Evolutionary conservation across 345 rosid species (phyloP).

Genomic region (Euphorbia peplus): DNA sequence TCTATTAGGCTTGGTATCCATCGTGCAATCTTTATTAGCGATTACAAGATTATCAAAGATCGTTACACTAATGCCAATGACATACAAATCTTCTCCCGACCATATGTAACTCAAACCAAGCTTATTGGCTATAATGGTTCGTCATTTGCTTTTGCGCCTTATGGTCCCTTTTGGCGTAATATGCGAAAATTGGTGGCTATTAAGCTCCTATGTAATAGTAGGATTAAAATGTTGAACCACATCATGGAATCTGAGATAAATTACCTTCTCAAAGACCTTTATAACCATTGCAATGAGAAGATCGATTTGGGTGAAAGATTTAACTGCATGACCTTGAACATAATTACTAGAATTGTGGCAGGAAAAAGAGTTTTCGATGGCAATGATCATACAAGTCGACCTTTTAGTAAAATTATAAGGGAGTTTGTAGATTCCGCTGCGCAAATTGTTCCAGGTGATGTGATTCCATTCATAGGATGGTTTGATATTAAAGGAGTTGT

Average conservation of each 20-base stretch:
- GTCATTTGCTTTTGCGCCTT: constrained; percentile 13
- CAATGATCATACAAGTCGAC: constrained; percentile 9
- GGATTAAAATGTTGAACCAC: constrained; percentile 17
- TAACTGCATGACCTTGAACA: constrained; percentile 5
- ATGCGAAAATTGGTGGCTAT: constrained; percentile 12
- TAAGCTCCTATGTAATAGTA: constrained; percentile 15
- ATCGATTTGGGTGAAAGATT: constrained; percentile 2
- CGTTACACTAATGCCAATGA: constrained; percentile 20
- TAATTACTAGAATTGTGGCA: constrained; percentile 19
- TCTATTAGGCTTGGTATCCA: background rate
- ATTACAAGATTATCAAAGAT: constrained; percentile 10
- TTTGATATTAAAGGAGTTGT: constrained; percentile 11
- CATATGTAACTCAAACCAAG: constrained; percentile 17
- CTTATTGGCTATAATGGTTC: constrained; percentile 15
- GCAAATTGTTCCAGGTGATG: constrained; percentile 16
- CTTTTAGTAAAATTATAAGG: constrained; percentile 20
- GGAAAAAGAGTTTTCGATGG: constrained; percentile 16
- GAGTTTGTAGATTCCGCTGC: constrained; percentile 19
- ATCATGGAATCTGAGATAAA: constrained; percentile 18
- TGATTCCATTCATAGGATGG: constrained; percentile 30
- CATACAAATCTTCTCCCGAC: constrained; percentile 10
- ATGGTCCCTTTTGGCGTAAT: constrained; percentile 19
- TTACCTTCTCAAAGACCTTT: constrained; percentile 9
- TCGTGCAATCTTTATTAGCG: background rate
- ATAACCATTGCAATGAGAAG: background rate